Evolutionary conservation across 2,329 filamentous ascomycete species (phyloP).

Genomic region (Stemphylium beticola): DNA sequence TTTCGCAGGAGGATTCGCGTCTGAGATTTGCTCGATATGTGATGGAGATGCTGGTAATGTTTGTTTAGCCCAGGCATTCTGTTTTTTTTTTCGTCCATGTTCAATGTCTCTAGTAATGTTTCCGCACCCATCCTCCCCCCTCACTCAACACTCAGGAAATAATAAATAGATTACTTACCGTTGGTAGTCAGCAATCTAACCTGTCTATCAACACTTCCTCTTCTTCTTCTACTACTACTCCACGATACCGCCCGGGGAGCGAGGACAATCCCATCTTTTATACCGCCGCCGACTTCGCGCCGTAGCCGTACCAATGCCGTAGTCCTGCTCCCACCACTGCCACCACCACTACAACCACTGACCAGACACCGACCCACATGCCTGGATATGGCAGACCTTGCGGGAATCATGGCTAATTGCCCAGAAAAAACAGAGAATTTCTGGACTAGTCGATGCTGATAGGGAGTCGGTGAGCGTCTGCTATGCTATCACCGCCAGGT

Average conservation of each 20-base stretch:
- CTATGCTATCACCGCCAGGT: conserved; percentile 7
- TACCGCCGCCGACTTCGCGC: conserved; percentile 33
- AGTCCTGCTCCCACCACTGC: not conserved
- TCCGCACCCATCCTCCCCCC: too few species aligned
- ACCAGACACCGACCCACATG: conserved; percentile 28
- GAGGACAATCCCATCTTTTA: conserved; percentile 16
- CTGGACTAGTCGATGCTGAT: conserved; percentile 3
- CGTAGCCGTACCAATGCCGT: conserved; percentile 18
- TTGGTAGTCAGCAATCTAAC: conserved; percentile 23
- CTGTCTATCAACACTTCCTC: conserved; percentile 3
- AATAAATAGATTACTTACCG: conserved; percentile 20
- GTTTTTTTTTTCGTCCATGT: not conserved
- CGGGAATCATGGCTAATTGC: conserved; percentile 27
- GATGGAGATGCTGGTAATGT: not conserved
- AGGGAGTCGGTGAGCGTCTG: conserved; percentile 24
- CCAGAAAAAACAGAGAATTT: conserved; percentile 23
- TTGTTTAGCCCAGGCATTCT: not conserved
- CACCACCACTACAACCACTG: not conserved
- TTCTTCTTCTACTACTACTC: too few species aligned
- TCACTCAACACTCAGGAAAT: not conserved
- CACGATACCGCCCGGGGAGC: not conserved
- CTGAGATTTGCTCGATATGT: conserved; percentile 1
- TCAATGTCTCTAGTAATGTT: not conserved
- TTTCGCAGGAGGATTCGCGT: not conserved
- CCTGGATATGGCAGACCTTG: conserved; percentile 36